phyloP scores from a whole-genome alignment of 164 flowering plant genomes.

The Berberis vulgaris region DNA sequence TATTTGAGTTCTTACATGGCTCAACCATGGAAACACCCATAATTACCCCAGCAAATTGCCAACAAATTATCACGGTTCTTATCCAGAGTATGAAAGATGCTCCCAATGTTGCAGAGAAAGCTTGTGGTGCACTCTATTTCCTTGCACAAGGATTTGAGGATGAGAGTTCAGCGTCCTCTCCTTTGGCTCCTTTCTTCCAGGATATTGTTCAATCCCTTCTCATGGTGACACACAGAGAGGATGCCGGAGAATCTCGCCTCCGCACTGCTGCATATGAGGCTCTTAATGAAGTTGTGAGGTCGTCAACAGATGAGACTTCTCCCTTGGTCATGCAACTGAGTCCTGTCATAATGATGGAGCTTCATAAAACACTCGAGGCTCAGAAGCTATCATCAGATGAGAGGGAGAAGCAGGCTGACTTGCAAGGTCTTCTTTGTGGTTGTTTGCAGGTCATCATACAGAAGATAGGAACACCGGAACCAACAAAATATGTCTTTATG shows the following conservation, averaged over 20 bases:
- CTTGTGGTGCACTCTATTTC: slow-evolving; percentile 62
- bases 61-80: slow-evolving; percentile 37
- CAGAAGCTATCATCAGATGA: not conserved
- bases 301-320: not conserved
- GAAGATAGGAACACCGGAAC: slow-evolving; percentile 30
- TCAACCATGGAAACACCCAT: slow-evolving; percentile 20
- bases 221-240: not conserved
- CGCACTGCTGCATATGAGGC: slow-evolving; percentile 1
- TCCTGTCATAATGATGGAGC: not conserved
- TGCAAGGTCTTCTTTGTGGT: slow-evolving; percentile 1
- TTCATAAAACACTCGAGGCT: not conserved
- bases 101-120: slow-evolving; percentile 57
- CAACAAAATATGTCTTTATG: slow-evolving; percentile 34
- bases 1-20: slow-evolving; percentile 56
- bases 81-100: slow-evolving; percentile 56
- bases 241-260: slow-evolving; percentile 1
- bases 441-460: not conserved
- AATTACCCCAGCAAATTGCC: slow-evolving; percentile 30
- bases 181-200: slow-evolving; percentile 41
- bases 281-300: not conserved
- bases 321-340: not conserved
- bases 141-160: slow-evolving; percentile 62
- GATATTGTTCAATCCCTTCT: slow-evolving; percentile 46
- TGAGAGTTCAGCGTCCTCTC: slow-evolving; percentile 29
- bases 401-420: not conserved